Base-by-base conservation (phyloP, 2,329 filamentous ascomycete species). In the Fusarium cyanostomum region DNA sequence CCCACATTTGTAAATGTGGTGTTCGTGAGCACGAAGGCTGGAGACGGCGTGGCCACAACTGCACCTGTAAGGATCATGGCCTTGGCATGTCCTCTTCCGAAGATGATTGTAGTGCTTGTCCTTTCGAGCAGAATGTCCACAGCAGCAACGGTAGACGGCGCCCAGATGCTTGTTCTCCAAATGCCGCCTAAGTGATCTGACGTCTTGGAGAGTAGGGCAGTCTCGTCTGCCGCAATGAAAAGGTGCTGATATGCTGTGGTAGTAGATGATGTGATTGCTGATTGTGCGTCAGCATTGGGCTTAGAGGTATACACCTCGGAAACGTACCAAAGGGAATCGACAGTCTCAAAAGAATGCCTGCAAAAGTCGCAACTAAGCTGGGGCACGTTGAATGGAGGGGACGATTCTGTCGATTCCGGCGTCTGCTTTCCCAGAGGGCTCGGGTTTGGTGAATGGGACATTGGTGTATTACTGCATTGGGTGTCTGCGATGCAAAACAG, bases 231-330 rank as follows among this genome's bases (percentile, higher is more conserved):
- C 55, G 0, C 55, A 57, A 8, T 24, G 10, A 0, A 46, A 27
- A 0, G 21, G 49, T 1, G 5, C 1, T 13, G 24, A 46, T 5
- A 4, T 0, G 1, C 5, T 3, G 9, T 57, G 54, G 11, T 33
- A 28, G 3, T 28, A 26, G 8, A 31, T 7, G 2, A 58, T 2
- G 1, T 58, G 55, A 15, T 16, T 8, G 3, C 54, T 57, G n/a
- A 3, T 6, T 6, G 3, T 0, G 0, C 11, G 6, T 56, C 3
- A 52, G 39, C n/a, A 1, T 2, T 12, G 0, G 0, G 0, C 1
- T 5, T 9, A n/a, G 18, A 12, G 1, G 3, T 21, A 24, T 13
- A 7, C 11, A 21, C 10, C 2, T 10, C 2, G 41, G 12, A 33
- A 3, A 11, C 33, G 26, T 34, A 57, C 54, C 54, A 21, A 0